Conservation (phyloP, 78 protist genomes). For the Cavenderia fasciculata region DNA sequence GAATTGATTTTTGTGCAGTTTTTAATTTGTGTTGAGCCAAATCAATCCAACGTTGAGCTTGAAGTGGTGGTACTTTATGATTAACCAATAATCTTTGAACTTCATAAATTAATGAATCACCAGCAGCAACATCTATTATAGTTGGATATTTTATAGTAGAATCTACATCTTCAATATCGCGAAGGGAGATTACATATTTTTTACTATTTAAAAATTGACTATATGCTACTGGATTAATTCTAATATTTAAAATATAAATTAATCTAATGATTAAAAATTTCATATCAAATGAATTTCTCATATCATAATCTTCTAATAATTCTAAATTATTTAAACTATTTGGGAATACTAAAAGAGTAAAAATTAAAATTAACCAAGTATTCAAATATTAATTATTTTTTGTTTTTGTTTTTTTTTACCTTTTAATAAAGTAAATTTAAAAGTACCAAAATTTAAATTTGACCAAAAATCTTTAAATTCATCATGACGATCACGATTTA, state of each 20-base stretch:
- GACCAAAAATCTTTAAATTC: conserved; percentile 4
- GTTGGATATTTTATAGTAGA: conserved; percentile 4
- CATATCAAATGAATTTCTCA: neutral
- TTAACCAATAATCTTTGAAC: neutral
- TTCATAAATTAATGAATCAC: conserved; percentile 11
- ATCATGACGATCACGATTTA: neutral
- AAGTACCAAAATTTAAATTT: neutral
- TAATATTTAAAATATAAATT: neutral
- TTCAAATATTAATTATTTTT: neutral
- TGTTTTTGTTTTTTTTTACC: neutral
- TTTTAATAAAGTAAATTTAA: neutral
- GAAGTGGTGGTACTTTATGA: conserved; percentile 12
- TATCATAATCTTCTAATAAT: neutral
- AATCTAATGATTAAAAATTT: neutral
- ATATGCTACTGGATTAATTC: neutral
- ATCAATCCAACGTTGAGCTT: conserved; percentile 32
- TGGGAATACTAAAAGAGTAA: neutral
- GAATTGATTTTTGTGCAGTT: conserved; percentile 34
- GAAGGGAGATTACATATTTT: neutral
- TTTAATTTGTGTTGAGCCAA: conserved; percentile 12
- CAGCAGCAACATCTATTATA: neutral
- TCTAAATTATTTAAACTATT: neutral
- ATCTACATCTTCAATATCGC: neutral
- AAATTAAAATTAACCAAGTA: neutral
- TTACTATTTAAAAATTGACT: neutral